Base-by-base conservation (phyloP, 2,329 filamentous ascomycete genomes). In the Calonectria hawksworthii region DNA sequence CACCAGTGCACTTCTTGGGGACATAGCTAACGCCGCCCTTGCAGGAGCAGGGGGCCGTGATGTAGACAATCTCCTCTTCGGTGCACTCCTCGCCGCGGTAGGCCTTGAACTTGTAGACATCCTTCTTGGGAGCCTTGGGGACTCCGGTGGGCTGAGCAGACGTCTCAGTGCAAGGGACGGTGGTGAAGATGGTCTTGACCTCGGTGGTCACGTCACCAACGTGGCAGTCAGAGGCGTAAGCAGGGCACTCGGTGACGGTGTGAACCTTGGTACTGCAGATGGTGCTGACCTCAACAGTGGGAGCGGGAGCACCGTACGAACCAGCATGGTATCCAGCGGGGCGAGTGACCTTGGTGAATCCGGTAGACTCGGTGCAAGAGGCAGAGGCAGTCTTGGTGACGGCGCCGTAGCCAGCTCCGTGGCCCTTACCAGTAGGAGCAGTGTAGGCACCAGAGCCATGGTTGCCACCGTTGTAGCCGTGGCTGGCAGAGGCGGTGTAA, bases 201-300 rank as follows among this genome's bases (percentile, higher is more conserved):
- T 63, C n/a, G n/a, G 56, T 63, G n/a, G 56, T 63, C 13, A 63
- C 56, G n/a, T 21, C 36, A 14, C 56, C 56, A 41, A 63, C n/a
- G 14, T 34, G 56, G 26, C 56, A 63, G 34, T 63, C 23, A n/a
- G 18, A 38, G n/a, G 26, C 56, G 21, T 30, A 41, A 14, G 34
- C 32, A 21, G 56, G n/a, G 34, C 56, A 63, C 34, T 63, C 41
- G 13, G 56, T 63, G n/a, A 63, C 23, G 5, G 56, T 41, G 34
- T 63, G 30, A 2, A 41, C 34, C n/a, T 63, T 63, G 34, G 34
- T 63, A 13, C 16, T 41, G 34, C 14, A 23, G 21, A 63, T 26
- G 1, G 56, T 63, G 11, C n/a, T 63, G 56, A 41, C 56, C 56
- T 63, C 26, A 2, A 21, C 18, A 11, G 30, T 34, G 4, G 52